Base-by-base conservation (phyloP, 495 filamentous ascomycete genomes). In the Lepraria neglecta region DNA sequence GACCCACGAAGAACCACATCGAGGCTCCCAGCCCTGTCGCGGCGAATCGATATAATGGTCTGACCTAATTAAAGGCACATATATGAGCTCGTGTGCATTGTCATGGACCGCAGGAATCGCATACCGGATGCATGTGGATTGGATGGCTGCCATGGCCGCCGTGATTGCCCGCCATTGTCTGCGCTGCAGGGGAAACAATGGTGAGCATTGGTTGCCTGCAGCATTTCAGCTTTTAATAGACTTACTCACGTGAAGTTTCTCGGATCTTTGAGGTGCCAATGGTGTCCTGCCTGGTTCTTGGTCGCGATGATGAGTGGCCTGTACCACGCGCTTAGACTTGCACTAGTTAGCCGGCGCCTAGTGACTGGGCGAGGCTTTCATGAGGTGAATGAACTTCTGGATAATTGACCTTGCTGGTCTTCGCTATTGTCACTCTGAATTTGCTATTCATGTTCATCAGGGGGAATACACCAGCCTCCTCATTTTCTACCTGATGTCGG, bases 1-100 rank as follows among this genome's bases (percentile, higher is more conserved):
- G 7, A 54, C 88, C 69, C 82, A 98, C 94, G 74, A 91, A 97
- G 77, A 97, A 97, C 94, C 94, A 99, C 95, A 97, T 99, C 77
- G 86, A 88, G 24, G 94, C 94, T 63, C 91, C 90, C 54, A 99
- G 76, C 57, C 84, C 87, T 31, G 90, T 97, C 47, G 89, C 94
- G 46, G 85, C 79, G 71, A 89, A 87, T 69, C 90, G 82, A 76
- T 97, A 95, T 69, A 96, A 69, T 57, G 83, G 85, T 58, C 88
- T 84, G 43, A 78, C 79, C 67, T 69, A 19, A 40, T 57, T n/a
- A 14, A 38, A 38, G 17, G 53, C 15, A 3, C 9, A 24, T 42
- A 15, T 15, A 35, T 56, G n/a, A 54, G 43, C 28, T 1, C 31
- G 1, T 33, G 11, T 48, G 9, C 31, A 3, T 45, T 19, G 6